Conservation (phyloP, 257 asterid genomes). For the Lantana camara region DNA sequence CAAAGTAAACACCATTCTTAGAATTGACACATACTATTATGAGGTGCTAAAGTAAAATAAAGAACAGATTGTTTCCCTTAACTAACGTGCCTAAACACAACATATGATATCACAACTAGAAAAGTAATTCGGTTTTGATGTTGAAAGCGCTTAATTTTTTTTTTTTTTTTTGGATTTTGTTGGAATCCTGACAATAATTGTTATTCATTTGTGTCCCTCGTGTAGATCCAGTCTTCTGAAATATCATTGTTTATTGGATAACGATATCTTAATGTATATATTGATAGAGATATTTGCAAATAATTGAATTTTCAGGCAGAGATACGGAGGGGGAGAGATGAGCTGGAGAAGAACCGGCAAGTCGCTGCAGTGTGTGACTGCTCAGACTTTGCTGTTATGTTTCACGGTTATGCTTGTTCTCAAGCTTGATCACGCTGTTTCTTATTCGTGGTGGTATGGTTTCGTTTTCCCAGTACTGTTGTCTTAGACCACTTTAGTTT, state of each 20-base stretch:
- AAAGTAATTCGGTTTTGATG: too few species aligned
- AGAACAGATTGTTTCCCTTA: too few species aligned
- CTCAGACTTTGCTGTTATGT: constrained; percentile 64
- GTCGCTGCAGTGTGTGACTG: constrained; percentile 82
- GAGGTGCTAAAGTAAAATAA: too few species aligned
- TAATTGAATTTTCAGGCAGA: constrained; percentile 28
- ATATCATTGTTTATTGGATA: constrained; percentile 9
- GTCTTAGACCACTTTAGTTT: neutral
- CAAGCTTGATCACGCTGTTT: constrained; percentile 73
- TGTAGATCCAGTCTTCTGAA: constrained; percentile 10
- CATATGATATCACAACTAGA: too few species aligned
- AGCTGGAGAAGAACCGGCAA: constrained; percentile 94
- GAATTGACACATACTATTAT: too few species aligned
- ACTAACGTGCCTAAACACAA: too few species aligned
- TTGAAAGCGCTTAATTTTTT: constrained; percentile 3
- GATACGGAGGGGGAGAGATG: constrained; percentile 44
- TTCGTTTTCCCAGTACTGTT: neutral
- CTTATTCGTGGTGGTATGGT: constrained; percentile 88
- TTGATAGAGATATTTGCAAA: neutral
- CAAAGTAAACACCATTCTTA: too few species aligned
- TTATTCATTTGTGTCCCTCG: neutral
- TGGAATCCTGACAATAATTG: constrained; percentile 4
- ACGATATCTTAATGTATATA: constrained; percentile 2
- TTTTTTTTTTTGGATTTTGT: constrained; percentile 19
- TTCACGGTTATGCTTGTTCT: constrained; percentile 80